Conservation (phyloP, 2,329 filamentous ascomycete species). For the Pseudogymnoascus sp. region DNA sequence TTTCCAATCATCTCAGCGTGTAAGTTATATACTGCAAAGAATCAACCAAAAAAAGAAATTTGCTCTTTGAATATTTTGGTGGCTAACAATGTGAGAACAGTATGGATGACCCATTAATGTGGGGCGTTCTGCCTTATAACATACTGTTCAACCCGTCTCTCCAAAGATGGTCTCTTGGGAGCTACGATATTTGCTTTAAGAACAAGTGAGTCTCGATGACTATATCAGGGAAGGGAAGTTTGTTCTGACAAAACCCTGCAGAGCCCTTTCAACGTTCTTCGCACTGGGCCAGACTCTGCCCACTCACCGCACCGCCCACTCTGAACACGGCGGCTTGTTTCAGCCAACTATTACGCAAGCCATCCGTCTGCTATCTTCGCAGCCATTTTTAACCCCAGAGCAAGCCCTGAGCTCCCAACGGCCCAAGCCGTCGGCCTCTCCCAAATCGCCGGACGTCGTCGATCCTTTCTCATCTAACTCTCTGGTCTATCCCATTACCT, state of each 20-base stretch:
- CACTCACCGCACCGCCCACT: constrained; percentile 75
- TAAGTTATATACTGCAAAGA: constrained; percentile 47
- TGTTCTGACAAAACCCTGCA: constrained; percentile 30
- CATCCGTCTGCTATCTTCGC: constrained; percentile 69
- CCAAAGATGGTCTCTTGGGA: constrained; percentile 81
- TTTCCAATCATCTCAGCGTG: constrained; percentile 85
- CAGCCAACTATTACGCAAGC: constrained; percentile 84
- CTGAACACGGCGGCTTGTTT: constrained; percentile 70
- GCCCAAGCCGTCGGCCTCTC: constrained; percentile 12
- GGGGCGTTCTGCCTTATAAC: constrained; percentile 75
- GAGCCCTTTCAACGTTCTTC: constrained; percentile 72
- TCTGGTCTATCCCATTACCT: constrained; percentile 34
- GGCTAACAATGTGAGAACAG: constrained; percentile 40
- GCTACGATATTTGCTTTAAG: constrained; percentile 91
- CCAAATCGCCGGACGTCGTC: constrained; percentile 28
- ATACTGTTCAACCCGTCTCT: constrained; percentile 67
- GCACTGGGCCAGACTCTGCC: constrained; percentile 82
- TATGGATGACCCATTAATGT: constrained; percentile 88
- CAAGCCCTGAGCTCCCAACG: constrained; percentile 9
- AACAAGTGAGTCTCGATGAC: constrained; percentile 55
- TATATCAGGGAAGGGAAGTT: not conserved
- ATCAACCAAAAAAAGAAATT: not conserved
- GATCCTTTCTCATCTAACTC: constrained; percentile 48
- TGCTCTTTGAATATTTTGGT: not conserved
- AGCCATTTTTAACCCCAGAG: constrained; percentile 34